Base-by-base conservation (phyloP, 2,329 filamentous ascomycete species). In the Talaromyces sp. region DNA sequence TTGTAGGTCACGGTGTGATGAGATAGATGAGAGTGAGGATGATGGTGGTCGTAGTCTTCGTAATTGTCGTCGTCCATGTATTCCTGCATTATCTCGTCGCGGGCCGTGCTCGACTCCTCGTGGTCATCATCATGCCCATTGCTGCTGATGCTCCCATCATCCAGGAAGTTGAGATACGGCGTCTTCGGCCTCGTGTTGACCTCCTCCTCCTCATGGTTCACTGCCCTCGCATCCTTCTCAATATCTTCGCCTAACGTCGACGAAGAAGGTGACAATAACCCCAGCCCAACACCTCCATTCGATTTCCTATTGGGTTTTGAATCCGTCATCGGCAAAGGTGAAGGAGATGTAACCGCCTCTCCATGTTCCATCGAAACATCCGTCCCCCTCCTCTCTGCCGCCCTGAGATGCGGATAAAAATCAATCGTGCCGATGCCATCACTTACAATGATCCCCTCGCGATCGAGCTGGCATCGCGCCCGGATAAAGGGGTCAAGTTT, bases 401-500 rank as follows among this genome's bases (percentile, higher is more conserved):
- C 39, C 37, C 54, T 41, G n/a, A 61, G 37, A 66, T 66, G 64
- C 45, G 83, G 83, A 72, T 95, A 94, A 74, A 90, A 92, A 47
- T 90, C 81, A 47, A 93, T 78, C 71, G 83, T 83, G 0, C 92
- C 93, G 6, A 83, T 87, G 0, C 82, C 77, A 63, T 85, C 81
- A 54, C 64, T 33, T 2, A 66, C 64, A 59, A 97, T 84, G 64
- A 94, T 81, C 0, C 92, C 90, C 11, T 83, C 86, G 58, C 95
- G 87, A 75, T 98, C 95, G 70, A 96, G 96, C 67, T 90, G 79
- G 11, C 88, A 89, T 72, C 89, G 84, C 3, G 93, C 92, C 37
- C 95, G 84, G 17, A 96, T 74, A 75, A 93, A 96, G 0, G 92
- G 92, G 78, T 99, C 95, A 49, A 97, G 77, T 56, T 84, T 84